Evolutionary conservation across 1,284 basidiomycete genomes (phyloP), one percentile per base, ranked within the genome.

Genomic region (Fomitopsis betulina): DNA sequence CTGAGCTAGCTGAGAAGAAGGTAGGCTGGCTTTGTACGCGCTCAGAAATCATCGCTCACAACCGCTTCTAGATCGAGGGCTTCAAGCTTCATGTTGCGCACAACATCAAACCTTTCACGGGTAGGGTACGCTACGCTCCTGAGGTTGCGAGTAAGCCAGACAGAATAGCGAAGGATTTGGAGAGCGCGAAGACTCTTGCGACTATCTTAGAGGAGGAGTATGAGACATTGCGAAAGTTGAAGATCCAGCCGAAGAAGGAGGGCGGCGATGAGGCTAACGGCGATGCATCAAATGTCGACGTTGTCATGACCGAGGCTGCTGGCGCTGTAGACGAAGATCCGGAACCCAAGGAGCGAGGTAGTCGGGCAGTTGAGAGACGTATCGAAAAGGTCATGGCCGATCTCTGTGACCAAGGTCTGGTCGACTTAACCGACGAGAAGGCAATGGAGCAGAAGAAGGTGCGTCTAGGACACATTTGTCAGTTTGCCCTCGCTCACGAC

Each of bases 61-160:
- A 2, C 7, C 58, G 30, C 54, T 58, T 58, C 21, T 63, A 96
- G 94, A 91, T 97, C 68, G 93, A 95, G 72, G 90, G 89, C 56
- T 96, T 96, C 77, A 95, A 93, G 65, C 77, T 96, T 55, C 93
- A 96, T 72, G 89, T 96, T 67, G 86, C 85, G 21, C 88, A 93
- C 70, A 93, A 89, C 67, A 81, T 83, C 33, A 86, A 87, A 56
- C 87, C 93, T 15, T 91, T 93, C 71, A 81, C 85, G 55, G 89
- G 88, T 62, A 82, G 87, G 61, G 76, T 92, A 58, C 87, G 93
- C 43, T 85, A 85, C 62, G 84, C 94, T 3, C 93, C 94, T 19
- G 86, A 93, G 64, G 82, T 90, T 25, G 86, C 91, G 17, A 91
- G 86, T 70, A 82, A 82, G 55, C 86, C 91, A 10, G 87, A 91